Conservation (phyloP, 2,329 filamentous ascomycete genomes). For the Colletotrichum sp. region DNA sequence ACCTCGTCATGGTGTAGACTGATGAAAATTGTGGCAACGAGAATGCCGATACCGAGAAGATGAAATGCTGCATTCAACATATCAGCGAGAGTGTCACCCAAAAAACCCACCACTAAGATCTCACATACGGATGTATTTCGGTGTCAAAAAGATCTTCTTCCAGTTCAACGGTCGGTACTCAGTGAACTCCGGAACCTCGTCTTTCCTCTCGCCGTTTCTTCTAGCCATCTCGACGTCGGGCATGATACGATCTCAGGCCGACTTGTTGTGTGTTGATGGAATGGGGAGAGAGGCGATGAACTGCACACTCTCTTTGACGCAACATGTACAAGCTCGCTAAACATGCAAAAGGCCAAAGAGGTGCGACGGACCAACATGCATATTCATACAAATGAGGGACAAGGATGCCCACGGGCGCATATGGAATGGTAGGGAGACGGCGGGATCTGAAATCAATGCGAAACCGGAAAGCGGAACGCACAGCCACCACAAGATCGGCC, state of each 20-base stretch:
- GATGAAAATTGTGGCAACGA: constrained; percentile 35
- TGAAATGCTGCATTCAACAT: constrained; percentile 19
- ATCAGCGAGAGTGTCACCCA: not conserved
- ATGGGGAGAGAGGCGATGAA: not conserved
- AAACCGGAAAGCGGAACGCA: constrained; percentile 21
- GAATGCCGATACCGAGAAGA: constrained; percentile 32
- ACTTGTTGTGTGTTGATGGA: not conserved
- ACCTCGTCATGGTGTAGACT: constrained; percentile 42
- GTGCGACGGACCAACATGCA: not conserved
- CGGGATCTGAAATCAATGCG: constrained; percentile 22
- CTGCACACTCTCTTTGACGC: not conserved
- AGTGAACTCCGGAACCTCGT: constrained; percentile 25
- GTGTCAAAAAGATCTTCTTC: constrained; percentile 34
- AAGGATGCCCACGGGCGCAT: not conserved
- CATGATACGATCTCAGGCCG: not conserved
- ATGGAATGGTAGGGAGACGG: constrained; percentile 2
- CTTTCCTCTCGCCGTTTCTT: constrained; percentile 2
- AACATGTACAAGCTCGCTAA: not conserved
- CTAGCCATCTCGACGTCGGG: constrained; percentile 17
- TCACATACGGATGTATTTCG: constrained; percentile 35
- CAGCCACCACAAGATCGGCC: constrained; percentile 15
- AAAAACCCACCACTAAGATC: not conserved
- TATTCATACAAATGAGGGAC: constrained; percentile 1
- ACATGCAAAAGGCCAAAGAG: not conserved
- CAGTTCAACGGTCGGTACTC: constrained; percentile 38